Percentiles rank a stretch among this genome's conserved stretches.
Evolutionary conservation across 345 rosid genomes (phyloP).

Genomic region (Mallotus nudiflorus): DNA sequence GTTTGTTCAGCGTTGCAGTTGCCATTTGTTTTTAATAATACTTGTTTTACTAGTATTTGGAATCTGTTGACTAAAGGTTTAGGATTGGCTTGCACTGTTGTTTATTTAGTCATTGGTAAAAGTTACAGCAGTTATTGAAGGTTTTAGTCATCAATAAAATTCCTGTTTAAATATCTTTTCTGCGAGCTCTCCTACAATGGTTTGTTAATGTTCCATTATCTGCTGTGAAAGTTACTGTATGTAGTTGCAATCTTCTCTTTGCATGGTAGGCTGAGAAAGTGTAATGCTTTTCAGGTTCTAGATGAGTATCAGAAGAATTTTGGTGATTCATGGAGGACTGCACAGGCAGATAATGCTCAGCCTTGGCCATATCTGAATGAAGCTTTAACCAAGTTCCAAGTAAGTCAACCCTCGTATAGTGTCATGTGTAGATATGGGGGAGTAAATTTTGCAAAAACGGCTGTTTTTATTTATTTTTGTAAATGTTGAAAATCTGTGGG

Average conservation of each 20-base stretch:
- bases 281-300: conserved; percentile 47
- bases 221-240: neutral
- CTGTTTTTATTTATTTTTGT: neutral
- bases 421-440: neutral
- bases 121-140: too few relatives aligned
- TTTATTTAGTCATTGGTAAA: too few relatives aligned
- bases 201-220: neutral
- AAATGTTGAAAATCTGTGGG: neutral
- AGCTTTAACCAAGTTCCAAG: conserved; percentile 86
- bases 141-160: too few relatives aligned
- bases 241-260: neutral
- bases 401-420: conserved; percentile 9
- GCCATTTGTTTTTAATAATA: too few relatives aligned
- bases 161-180: too few relatives aligned
- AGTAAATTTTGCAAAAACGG: neutral
- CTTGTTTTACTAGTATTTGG: too few relatives aligned
- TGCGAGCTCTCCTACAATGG: too few relatives aligned
- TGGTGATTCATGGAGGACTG: conserved; percentile 84
- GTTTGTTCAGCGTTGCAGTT: too few relatives aligned
- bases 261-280: neutral
- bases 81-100: too few relatives aligned
- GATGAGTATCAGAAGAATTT: conserved; percentile 93
- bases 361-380: conserved; percentile 83
- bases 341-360: conserved; percentile 55
- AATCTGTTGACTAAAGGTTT: too few relatives aligned